Base-by-base conservation (phyloP, 1,139 yeast species). In the Starmera stellimalicola region DNA sequence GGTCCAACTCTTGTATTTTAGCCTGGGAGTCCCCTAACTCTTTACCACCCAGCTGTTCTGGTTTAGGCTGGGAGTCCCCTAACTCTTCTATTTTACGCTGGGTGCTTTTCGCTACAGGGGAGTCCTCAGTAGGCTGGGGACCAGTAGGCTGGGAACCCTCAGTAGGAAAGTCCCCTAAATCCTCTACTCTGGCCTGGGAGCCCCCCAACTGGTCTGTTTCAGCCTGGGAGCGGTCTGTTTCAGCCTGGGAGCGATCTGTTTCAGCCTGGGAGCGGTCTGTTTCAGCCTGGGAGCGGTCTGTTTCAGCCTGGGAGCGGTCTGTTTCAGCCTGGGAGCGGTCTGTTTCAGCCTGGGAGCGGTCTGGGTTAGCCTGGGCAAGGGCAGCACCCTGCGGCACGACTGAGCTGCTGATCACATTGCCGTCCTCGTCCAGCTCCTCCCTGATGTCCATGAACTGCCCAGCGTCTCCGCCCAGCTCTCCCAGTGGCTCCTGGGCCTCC, bases 361-460 rank as follows among this genome's bases (percentile, higher is more conserved):
- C 23, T 8, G 8, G 10, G 11, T 19, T 8, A 11, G 11, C 8
- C 11, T 19, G 8, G 8, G 7, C 25, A 6, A 22, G 8, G 12
- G 5, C 11, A 25, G 38, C 44, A 27, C 37, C 36, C 12, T 58
- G 53, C 1, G 65, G 64, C 14, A 52, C 51, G 3, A 67, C 52
- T 17, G 62, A 58, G 9, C 67, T 61, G 12, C 43, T 53, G 0
- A 79, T 51, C 1, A 85, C 65, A 41, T 80, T 75, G 0, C 77
- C 95, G 10, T 81, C 76, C 1, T 82, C 94, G 53, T 87, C 95
- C 28, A 88, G 57, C 36, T 81, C 87, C 51, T 88, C 96, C 33
- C 78, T 68, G 16, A 87, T 87, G 37, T 87, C 96, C 77, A 87
- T 76, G 14, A 77, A 55, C 0, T 84, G 85, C 4, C 77, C 52